A percentile compares a stretch with the other conserved stretches of the same genome.
phyloP scores from a whole-genome alignment of 2,329 filamentous ascomycete genomes.

The Alternaria novae-zelandiae region DNA sequence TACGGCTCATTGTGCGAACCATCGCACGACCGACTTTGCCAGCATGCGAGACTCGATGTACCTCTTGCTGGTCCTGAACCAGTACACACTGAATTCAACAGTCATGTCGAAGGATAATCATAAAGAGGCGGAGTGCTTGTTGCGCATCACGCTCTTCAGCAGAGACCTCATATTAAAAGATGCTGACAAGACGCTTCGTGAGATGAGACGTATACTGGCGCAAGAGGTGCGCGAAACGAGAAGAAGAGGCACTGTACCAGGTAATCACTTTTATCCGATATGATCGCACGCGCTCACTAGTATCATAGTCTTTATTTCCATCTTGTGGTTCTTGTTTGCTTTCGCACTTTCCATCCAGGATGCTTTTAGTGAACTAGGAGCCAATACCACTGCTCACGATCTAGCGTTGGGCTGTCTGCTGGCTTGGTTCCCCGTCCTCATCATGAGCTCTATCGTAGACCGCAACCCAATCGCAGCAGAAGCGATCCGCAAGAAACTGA shows the following conservation, averaged over 20 bases:
- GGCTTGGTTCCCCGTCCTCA: constrained; percentile 55
- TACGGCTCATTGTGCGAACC: too few relatives aligned
- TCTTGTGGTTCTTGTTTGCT: constrained; percentile 53
- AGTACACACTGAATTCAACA: constrained; percentile 50
- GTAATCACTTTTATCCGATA: background rate
- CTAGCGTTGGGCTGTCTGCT: constrained; percentile 54
- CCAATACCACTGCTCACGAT: constrained; percentile 53
- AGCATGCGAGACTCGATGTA: constrained; percentile 54
- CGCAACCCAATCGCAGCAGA: constrained; percentile 54
- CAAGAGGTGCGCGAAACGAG: constrained; percentile 51
- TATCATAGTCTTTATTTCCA: constrained; percentile 46
- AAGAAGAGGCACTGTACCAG: constrained; percentile 50
- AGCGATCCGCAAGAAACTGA: constrained; percentile 49
- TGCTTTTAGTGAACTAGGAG: constrained; percentile 46
- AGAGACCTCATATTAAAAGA: constrained; percentile 43
- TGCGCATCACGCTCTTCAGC: constrained; percentile 52
- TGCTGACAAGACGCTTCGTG: constrained; percentile 36
- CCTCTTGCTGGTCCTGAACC: constrained; percentile 54
- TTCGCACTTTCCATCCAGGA: constrained; percentile 47
- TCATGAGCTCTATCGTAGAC: constrained; percentile 55
- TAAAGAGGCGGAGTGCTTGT: constrained; percentile 48
- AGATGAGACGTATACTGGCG: constrained; percentile 47
- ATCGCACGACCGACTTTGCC: constrained; percentile 43
- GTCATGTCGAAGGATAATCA: constrained; percentile 8
- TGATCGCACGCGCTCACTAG: background rate